Evolutionary conservation across 73 alveolate genomes (phyloP).

Genomic region (Tetrahymena borealis): DNA sequence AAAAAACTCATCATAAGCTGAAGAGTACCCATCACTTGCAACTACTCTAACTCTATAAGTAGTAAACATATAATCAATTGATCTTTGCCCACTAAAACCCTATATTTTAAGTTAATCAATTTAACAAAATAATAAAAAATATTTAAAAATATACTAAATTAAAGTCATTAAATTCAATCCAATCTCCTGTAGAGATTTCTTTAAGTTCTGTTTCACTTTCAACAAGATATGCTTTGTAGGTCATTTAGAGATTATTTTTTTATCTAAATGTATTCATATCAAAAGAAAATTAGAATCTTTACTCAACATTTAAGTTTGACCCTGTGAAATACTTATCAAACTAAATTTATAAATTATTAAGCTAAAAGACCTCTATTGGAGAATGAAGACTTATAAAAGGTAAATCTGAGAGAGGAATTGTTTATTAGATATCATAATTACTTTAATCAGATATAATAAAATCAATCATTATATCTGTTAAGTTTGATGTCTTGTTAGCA

Average conservation of each 20-base stretch:
- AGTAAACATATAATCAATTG: not conserved
- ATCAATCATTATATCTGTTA: not conserved
- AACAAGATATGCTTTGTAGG: not conserved
- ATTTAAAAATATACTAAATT: not conserved
- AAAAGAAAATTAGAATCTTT: not conserved
- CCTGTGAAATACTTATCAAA: not conserved
- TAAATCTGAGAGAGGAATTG: not conserved
- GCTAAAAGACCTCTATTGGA: not conserved
- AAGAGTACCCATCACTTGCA: not conserved
- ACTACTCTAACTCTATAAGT: not conserved
- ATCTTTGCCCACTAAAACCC: not conserved
- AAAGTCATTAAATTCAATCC: not conserved
- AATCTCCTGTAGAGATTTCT: not conserved
- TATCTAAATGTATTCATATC: not conserved
- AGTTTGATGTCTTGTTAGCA: not conserved
- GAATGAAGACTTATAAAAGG: not conserved
- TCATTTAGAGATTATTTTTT: not conserved
- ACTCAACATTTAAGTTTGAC: not conserved
- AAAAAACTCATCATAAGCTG: not conserved
- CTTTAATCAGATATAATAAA: not conserved
- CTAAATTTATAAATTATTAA: not conserved
- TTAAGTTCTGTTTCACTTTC: not conserved
- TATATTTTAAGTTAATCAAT: not conserved
- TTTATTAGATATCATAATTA: not conserved
- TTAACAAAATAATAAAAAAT: not conserved